These are phyloP conservation scores for Didymella glomerata DNA, from an alignment of 2,329 filamentous ascomycete species.

Conservation along the genomic window DNA sequence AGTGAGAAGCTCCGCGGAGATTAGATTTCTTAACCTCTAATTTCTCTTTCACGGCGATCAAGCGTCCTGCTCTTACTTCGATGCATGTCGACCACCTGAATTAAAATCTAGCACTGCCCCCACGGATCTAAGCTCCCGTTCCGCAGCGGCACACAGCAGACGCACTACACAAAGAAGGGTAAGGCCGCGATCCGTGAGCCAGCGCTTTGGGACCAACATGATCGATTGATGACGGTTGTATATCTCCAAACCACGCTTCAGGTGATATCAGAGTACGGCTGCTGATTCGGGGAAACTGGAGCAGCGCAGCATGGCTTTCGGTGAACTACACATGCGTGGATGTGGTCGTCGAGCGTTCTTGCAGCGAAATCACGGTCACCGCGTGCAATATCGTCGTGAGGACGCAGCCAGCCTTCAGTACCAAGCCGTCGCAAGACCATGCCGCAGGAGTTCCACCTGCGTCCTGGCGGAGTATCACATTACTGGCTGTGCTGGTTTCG, in stretches of 20 bases:
- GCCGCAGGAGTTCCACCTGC: not conserved
- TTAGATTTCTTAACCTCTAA: not conserved
- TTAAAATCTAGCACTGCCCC: not conserved
- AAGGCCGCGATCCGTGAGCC: not conserved
- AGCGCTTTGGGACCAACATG: not conserved
- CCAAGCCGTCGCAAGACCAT: not conserved
- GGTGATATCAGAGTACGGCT: not conserved
- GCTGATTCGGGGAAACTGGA: not conserved
- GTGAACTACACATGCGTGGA: not conserved
- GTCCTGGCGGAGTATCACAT: not conserved
- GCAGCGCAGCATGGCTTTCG: not conserved
- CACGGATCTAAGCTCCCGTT: not conserved
- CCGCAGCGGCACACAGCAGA: slow-evolving; percentile 4
- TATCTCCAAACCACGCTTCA: not conserved
- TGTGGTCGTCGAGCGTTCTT: not conserved
- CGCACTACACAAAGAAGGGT: not conserved
- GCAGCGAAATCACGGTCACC: not conserved
- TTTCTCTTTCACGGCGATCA: slow-evolving; percentile 4
- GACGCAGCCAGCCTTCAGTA: not conserved
- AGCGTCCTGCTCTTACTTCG: not conserved
- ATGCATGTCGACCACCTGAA: slow-evolving; percentile 3
- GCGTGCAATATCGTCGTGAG: not conserved
- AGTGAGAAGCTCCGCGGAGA: slow-evolving; percentile 4
- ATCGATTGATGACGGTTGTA: not conserved
- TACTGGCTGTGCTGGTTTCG: not conserved